phyloP scores from a whole-genome alignment of 345 rosid genomes.

The Carallia brachiata region DNA sequence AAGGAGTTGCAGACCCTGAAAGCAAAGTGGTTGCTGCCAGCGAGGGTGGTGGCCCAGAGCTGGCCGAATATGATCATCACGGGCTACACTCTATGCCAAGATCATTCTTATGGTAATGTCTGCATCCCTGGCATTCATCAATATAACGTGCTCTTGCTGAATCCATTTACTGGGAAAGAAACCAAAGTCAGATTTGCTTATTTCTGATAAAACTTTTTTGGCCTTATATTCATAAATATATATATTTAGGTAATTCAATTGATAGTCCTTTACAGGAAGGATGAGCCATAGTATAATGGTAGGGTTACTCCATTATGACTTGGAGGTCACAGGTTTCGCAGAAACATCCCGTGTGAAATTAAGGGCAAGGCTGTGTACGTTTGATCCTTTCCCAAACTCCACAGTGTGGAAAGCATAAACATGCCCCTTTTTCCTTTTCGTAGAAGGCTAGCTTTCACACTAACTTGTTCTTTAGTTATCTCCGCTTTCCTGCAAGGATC shows the following conservation, averaged over 20 bases:
- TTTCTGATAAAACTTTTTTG: neutral
- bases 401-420: no score
- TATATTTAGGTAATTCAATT: neutral
- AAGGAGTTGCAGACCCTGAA: conserved; percentile 39
- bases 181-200: neutral
- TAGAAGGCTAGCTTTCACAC: no score
- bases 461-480: no score
- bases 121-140: neutral
- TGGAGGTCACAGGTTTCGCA: no score
- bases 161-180: neutral
- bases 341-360: no score
- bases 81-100: conserved; percentile 34
- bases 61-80: conserved; percentile 37
- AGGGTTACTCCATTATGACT: no score
- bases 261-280: no score
- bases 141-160: neutral
- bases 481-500: no score
- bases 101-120: conserved; percentile 56
- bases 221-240: neutral
- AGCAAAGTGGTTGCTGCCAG: conserved; percentile 44
- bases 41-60: conserved; percentile 65
- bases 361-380: no score
- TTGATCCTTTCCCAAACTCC: no score
- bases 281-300: no score
- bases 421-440: no score